Base-by-base conservation (phyloP, 805 yeast species). In the Pichia paraexigua region DNA sequence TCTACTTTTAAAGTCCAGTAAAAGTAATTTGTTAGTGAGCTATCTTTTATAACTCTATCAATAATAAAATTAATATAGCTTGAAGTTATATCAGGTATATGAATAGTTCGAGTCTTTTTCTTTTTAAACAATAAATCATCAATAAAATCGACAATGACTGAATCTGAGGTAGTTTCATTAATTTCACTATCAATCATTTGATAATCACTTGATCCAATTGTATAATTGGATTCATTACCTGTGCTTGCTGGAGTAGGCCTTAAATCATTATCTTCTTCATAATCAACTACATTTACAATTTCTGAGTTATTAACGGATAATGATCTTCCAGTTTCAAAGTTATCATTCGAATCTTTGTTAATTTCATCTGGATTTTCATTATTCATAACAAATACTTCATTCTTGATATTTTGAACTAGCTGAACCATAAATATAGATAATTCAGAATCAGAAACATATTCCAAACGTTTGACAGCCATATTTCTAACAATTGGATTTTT, bases 1-100 rank as follows among this genome's bases (percentile, higher is more conserved):
- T 92, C 97, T 2, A 95, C 96, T 56, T 83, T 84, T 47, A 94
- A 77, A 63, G 85, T 88, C 98, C 99, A 94, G 65, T 88, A 91
- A 54, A 95, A 80, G 62, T 78, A 88, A 62, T 83, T 90, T 0
- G 96, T 94, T 41, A 95, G 71, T 20, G 77, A 71, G 21, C 78
- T 76, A 62, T 85, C 86, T 20, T 76, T 70, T 1, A 83, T 71
- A 0, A 96, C 82, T 45, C 92, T 74, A 27, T 81, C 81, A 42
- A 91, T 83, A 41, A 94, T 70, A 62, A 92, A 90, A 48, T 80
- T 78, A 0, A 88, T 87, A 48, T 86, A 68, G 0, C 91, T 89
- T 0, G 92, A 82, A 17, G 53, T 53, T 41, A 68, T 48, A 25
- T 53, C 56, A 0, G 70, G 63, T 12, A 51, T 12, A 21, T 45